A percentile compares a stretch with the other conserved stretches of the same genome.
phyloP scores from a whole-genome alignment of 768 basidiomycete species.

The Strobilomyces dryophilus region DNA sequence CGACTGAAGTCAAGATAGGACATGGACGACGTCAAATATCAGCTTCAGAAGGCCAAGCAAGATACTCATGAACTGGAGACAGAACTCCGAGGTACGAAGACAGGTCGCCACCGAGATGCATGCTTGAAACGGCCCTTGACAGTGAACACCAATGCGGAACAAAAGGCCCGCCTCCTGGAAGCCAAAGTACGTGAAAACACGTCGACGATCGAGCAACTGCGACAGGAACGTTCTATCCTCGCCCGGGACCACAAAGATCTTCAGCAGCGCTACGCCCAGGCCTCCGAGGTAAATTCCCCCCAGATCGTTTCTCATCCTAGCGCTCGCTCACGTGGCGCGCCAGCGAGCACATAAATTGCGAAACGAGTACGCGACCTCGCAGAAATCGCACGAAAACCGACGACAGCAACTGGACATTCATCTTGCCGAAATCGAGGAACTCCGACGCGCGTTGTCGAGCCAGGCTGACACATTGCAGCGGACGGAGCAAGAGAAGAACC shows the following conservation, averaged over 20 bases:
- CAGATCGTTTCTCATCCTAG: not conserved
- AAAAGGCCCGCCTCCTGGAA: slow-evolving; percentile 68
- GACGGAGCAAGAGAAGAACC: slow-evolving; percentile 60
- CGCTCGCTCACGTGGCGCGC: not conserved
- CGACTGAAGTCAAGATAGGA: slow-evolving; percentile 44
- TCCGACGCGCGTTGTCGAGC: slow-evolving; percentile 60
- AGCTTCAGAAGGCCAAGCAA: slow-evolving; percentile 65
- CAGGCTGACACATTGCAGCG: slow-evolving; percentile 61
- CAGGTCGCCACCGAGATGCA: not conserved
- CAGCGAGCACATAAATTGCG: slow-evolving; percentile 62
- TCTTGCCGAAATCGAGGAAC: slow-evolving; percentile 68
- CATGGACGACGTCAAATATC: slow-evolving; percentile 70
- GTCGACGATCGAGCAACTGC: slow-evolving; percentile 66
- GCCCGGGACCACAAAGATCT: slow-evolving; percentile 67
- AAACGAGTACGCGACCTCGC: slow-evolving; percentile 54
- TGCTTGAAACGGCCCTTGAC: not conserved
- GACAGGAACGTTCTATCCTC: slow-evolving; percentile 72
- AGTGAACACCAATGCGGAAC: slow-evolving; percentile 68
- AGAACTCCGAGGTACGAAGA: slow-evolving; percentile 63
- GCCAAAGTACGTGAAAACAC: slow-evolving; percentile 64
- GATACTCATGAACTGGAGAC: slow-evolving; percentile 71
- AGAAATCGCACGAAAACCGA: slow-evolving; percentile 64
- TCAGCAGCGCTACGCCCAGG: slow-evolving; percentile 61
- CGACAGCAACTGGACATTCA: slow-evolving; percentile 73
- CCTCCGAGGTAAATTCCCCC: slow-evolving; percentile 53